Evolutionary conservation across 192 early-diverging fungal genomes (phyloP).

Genomic region (Backusella luteola): DNA sequence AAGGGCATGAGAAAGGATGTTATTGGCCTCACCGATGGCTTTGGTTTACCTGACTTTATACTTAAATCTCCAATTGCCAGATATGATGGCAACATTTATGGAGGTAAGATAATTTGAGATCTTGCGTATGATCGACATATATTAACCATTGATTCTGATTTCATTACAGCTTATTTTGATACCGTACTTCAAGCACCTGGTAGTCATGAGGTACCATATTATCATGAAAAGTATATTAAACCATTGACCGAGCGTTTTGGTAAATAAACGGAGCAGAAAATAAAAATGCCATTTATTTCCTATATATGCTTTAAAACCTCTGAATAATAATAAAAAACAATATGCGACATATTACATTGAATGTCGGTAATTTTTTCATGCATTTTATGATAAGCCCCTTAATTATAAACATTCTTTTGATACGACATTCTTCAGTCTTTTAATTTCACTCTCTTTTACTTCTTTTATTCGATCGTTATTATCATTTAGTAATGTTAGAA

Average conservation of each 20-base stretch:
- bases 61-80: slow-evolving; percentile 58
- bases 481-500: slow-evolving; percentile 51
- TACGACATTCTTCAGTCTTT: neutral
- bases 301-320: neutral
- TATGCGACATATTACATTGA: no score
- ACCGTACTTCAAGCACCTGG: slow-evolving; percentile 34
- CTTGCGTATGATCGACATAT: neutral
- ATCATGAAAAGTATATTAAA: slow-evolving; percentile 40
- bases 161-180: slow-evolving; percentile 38
- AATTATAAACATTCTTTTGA: neutral
- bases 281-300: neutral
- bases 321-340: neutral
- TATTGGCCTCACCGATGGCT: slow-evolving; percentile 54
- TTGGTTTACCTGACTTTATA: slow-evolving; percentile 54
- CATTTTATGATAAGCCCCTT: neutral
- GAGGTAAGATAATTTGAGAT: slow-evolving; percentile 28
- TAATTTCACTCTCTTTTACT: neutral
- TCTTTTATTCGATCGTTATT: neutral
- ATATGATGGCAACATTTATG: slow-evolving; percentile 59
- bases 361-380: no score
- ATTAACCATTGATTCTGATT: neutral
- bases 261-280: neutral
- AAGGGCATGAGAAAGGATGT: slow-evolving; percentile 43
- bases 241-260: slow-evolving; percentile 35
- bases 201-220: slow-evolving; percentile 36